Base-by-base conservation (phyloP, 1,284 basidiomycete genomes). In the Cutaneotrichosporon cyanovorans region DNA sequence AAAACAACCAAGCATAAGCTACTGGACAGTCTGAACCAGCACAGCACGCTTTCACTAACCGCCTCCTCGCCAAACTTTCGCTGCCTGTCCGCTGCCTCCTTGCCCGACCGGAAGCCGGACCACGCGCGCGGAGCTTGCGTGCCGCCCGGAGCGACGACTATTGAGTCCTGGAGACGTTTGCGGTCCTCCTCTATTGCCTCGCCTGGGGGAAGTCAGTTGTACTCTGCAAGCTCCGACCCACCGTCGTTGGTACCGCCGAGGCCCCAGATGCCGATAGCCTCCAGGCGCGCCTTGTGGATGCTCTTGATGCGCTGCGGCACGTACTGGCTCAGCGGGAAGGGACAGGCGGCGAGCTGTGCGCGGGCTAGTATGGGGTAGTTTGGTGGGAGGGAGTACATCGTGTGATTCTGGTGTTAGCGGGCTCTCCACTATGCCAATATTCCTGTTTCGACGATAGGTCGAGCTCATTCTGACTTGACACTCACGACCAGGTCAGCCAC, bases 401-500 rank as follows among this genome's bases (percentile, higher is more conserved):
- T 59, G 59, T 67, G 67, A 42, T 68, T 62, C 69, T 71, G 57
- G 10, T 16, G 30, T 38, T 9, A 48, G 46, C 41, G 2, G 4
- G 18, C n/a, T n/a, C n/a, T n/a, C n/a, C n/a, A n/a, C n/a, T n/a
- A n/a, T n/a, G n/a, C n/a, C n/a, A n/a, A n/a, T n/a, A n/a, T n/a
- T n/a, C n/a, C n/a, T n/a, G n/a, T n/a, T n/a, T n/a, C n/a, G n/a
- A n/a, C n/a, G n/a, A n/a, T n/a, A n/a, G n/a, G n/a, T n/a, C n/a
- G 7, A 9, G n/a, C 19, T 16, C 28, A 33, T 19, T 8, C 32
- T 31, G 36, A 30, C 6, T 28, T 16, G 16, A 32, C 4, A 58
- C 68, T 46, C 36, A 69, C 68, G 14, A 67, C 53, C 0, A 71
- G 57, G 42, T 71, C 69, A 2, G 60, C 55, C 9, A 69, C 48